These are phyloP conservation scores for Fusarium nygamai DNA, from an alignment of 2,329 filamentous ascomycete genomes.

Conservation along the genomic window DNA sequence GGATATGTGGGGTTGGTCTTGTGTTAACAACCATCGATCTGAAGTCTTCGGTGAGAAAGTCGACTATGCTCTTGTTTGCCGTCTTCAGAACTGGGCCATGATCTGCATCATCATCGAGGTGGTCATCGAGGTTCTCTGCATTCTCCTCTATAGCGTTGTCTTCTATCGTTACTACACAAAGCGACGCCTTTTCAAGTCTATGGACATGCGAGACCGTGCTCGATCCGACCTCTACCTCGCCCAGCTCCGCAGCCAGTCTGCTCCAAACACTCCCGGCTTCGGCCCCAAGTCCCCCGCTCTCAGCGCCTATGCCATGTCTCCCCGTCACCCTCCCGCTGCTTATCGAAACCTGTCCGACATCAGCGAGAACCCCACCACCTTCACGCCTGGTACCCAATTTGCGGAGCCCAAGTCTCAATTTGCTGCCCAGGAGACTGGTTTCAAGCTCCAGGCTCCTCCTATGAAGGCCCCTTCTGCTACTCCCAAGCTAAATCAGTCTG, in stretches of 20 bases:
- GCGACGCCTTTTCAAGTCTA: conserved; percentile 93
- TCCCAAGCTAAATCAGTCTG: conserved; percentile 71
- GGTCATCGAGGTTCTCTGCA: conserved; percentile 89
- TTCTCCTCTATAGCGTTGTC: conserved; percentile 90
- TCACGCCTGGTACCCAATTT: conserved; percentile 65
- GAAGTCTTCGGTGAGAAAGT: conserved; percentile 83
- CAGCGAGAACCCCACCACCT: conserved; percentile 58
- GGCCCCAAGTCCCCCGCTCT: conserved; percentile 70
- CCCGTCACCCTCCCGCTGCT: conserved; percentile 67
- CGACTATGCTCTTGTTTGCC: conserved; percentile 89
- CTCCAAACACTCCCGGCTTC: conserved; percentile 93
- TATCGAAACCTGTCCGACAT: conserved; percentile 63
- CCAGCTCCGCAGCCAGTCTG: conserved; percentile 84
- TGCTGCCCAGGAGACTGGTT: conserved; percentile 65
- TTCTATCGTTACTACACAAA: conserved; percentile 99
- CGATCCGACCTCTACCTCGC: conserved; percentile 95
- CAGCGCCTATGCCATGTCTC: conserved; percentile 63
- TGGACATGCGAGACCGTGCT: conserved; percentile 94
- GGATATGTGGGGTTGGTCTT: conserved; percentile 99
- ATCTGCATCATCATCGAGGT: conserved; percentile 98
- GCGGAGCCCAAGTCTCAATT: conserved; percentile 73
- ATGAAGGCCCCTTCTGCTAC: conserved; percentile 80
- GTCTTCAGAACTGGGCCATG: conserved; percentile 91
- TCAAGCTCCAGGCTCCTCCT: conserved; percentile 88
- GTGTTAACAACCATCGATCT: conserved; percentile 84